Evolutionary conservation across 2,329 filamentous ascomycete genomes (phyloP).

Genomic region (Penicillium digitatum): DNA sequence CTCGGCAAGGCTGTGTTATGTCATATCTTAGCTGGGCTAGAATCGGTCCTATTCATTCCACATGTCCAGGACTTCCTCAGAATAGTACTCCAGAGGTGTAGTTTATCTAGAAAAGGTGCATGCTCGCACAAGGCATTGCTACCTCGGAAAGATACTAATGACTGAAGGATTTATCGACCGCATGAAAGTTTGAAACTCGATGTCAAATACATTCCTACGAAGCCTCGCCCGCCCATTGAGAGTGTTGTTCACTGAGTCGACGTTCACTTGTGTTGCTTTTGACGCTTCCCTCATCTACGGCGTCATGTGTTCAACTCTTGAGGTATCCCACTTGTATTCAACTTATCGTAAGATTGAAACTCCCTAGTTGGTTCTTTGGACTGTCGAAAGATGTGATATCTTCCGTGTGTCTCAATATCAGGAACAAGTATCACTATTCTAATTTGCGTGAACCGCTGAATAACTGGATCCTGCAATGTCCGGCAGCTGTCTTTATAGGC

Average conservation of each 20-base stretch:
- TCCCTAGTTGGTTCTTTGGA: constrained; percentile 40
- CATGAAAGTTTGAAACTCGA: constrained; percentile 45
- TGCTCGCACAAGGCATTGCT: constrained; percentile 32
- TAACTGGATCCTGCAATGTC: constrained; percentile 14
- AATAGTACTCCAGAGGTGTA: no score
- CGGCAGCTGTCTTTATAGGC: constrained; percentile 39
- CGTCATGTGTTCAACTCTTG: constrained; percentile 47
- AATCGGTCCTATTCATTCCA: not conserved
- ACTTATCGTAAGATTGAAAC: constrained; percentile 39
- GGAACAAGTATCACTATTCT: constrained; percentile 45
- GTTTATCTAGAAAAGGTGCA: not conserved
- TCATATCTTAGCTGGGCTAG: not conserved
- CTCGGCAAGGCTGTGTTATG: not conserved
- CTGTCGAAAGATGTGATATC: constrained; percentile 44
- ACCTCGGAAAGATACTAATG: constrained; percentile 38
- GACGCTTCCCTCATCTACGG: constrained; percentile 48
- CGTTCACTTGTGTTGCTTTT: constrained; percentile 45
- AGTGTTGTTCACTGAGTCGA: constrained; percentile 49
- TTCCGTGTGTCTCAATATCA: constrained; percentile 42
- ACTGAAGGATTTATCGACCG: constrained; percentile 43
- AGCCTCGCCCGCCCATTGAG: constrained; percentile 5
- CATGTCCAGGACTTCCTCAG: not conserved
- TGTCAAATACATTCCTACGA: constrained; percentile 14
- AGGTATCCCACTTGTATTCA: constrained; percentile 48
- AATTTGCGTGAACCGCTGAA: constrained; percentile 43